phyloP scores from a whole-genome alignment of 495 filamentous ascomycete species.

The Penicillium samsonianum region DNA sequence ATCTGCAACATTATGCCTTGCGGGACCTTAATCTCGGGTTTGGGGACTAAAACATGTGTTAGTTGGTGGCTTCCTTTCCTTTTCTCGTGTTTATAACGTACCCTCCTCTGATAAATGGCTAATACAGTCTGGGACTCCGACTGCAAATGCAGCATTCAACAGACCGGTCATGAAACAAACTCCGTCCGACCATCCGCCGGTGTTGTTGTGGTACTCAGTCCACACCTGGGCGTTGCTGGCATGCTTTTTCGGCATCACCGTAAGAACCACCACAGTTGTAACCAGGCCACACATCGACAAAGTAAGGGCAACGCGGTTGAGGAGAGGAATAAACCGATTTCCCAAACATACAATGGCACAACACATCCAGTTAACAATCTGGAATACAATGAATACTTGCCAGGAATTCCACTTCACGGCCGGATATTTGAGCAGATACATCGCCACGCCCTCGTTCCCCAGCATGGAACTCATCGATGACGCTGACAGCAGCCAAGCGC shows the following conservation, averaged over 20 bases:
- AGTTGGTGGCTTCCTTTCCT: not conserved
- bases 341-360: slow-evolving; percentile 64
- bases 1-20: slow-evolving; percentile 59
- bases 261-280: slow-evolving; percentile 67
- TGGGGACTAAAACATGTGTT: slow-evolving; percentile 19
- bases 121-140: slow-evolving; percentile 71
- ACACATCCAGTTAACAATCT: slow-evolving; percentile 64
- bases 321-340: slow-evolving; percentile 62
- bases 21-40: slow-evolving; percentile 29
- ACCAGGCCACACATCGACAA: slow-evolving; percentile 64
- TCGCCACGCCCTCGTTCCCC: slow-evolving; percentile 63
- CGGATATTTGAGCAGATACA: slow-evolving; percentile 67
- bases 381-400: slow-evolving; percentile 73
- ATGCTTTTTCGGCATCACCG: slow-evolving; percentile 66
- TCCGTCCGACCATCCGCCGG: slow-evolving; percentile 63
- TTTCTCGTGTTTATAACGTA: slow-evolving; percentile 3
- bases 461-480: slow-evolving; percentile 66
- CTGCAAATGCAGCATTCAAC: slow-evolving; percentile 74
- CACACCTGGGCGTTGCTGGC: slow-evolving; percentile 62
- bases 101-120: slow-evolving; percentile 75
- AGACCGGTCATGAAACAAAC: slow-evolving; percentile 72
- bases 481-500: slow-evolving; percentile 69
- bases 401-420: slow-evolving; percentile 59
- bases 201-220: slow-evolving; percentile 60
- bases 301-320: slow-evolving; percentile 63